These are phyloP conservation scores for Hygrocybe punicea DNA, from an alignment of 768 basidiomycete genomes.

Conservation along the genomic window DNA sequence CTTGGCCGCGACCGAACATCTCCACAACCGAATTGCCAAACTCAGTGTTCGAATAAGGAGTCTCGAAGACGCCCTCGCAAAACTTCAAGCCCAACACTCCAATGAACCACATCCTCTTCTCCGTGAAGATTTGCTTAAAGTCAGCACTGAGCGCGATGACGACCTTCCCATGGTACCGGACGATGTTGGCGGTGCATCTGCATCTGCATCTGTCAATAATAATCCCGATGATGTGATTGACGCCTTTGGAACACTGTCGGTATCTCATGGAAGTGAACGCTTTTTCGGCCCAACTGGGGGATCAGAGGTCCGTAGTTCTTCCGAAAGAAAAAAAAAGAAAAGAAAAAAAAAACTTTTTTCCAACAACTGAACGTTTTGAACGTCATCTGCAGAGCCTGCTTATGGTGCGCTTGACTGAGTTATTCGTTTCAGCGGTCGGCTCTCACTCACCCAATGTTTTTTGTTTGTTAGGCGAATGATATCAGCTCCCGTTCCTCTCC, in stretches of 20 bases:
- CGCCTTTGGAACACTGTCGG: slow-evolving; percentile 57
- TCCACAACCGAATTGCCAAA: slow-evolving; percentile 53
- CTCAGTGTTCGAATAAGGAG: slow-evolving; percentile 54
- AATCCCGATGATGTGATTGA: slow-evolving; percentile 46
- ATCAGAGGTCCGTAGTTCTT: slow-evolving; percentile 51
- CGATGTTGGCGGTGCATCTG: neutral
- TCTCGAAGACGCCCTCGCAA: slow-evolving; percentile 58
- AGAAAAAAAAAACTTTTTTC: too few species aligned
- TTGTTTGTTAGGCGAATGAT: neutral
- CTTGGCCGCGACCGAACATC: slow-evolving; percentile 62
- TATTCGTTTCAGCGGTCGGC: slow-evolving; percentile 13
- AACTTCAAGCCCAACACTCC: slow-evolving; percentile 49
- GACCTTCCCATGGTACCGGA: slow-evolving; percentile 27
- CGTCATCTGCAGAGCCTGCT: slow-evolving; percentile 21
- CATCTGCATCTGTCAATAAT: neutral
- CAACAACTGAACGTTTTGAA: neutral
- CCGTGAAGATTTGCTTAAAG: slow-evolving; percentile 46
- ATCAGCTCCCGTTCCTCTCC: neutral
- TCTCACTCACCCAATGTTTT: slow-evolving; percentile 15
- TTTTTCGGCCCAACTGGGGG: slow-evolving; percentile 69
- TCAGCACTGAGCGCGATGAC: slow-evolving; percentile 28
- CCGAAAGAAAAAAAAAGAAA: too few species aligned
- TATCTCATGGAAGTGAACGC: slow-evolving; percentile 56
- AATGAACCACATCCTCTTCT: slow-evolving; percentile 59
- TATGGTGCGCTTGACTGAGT: slow-evolving; percentile 17